phyloP scores from a whole-genome alignment of 306 rosid species.

The Carpinus viminea region DNA sequence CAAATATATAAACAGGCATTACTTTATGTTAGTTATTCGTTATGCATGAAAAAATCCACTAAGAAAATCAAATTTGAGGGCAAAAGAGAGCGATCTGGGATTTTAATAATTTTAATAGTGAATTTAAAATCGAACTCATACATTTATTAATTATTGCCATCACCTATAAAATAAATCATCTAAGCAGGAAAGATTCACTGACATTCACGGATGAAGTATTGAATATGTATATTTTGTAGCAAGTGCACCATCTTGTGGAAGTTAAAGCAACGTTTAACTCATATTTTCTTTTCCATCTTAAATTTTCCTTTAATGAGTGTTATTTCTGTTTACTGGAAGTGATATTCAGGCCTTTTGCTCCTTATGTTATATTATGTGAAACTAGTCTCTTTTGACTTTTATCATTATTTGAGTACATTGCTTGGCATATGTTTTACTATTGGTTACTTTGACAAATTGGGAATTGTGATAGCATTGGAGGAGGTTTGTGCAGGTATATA shows the following conservation, averaged over 20 bases:
- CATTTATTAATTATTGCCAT: background rate
- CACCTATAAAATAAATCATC: background rate
- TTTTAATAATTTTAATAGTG: background rate
- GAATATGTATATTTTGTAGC: background rate
- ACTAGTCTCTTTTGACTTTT: background rate
- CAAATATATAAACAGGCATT: background rate
- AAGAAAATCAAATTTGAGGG: background rate
- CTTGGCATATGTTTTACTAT: conserved; percentile 20
- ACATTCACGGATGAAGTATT: background rate
- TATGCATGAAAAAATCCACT: background rate
- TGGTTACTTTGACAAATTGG: background rate
- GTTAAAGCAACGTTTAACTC: background rate
- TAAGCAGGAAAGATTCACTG: background rate
- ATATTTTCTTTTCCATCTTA: background rate
- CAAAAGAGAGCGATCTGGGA: background rate
- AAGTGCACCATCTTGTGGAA: background rate
- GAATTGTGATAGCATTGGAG: background rate
- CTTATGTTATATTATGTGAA: conserved; percentile 19
- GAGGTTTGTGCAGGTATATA: background rate
- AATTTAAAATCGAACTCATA: background rate
- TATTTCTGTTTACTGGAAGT: background rate
- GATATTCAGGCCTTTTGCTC: conserved; percentile 6
- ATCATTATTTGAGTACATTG: conserved; percentile 18
- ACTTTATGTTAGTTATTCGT: background rate
- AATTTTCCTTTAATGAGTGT: background rate